These are phyloP conservation scores for Scheffersomyces lignosus DNA, from an alignment of 805 yeast genomes.

Conservation along the genomic window DNA sequence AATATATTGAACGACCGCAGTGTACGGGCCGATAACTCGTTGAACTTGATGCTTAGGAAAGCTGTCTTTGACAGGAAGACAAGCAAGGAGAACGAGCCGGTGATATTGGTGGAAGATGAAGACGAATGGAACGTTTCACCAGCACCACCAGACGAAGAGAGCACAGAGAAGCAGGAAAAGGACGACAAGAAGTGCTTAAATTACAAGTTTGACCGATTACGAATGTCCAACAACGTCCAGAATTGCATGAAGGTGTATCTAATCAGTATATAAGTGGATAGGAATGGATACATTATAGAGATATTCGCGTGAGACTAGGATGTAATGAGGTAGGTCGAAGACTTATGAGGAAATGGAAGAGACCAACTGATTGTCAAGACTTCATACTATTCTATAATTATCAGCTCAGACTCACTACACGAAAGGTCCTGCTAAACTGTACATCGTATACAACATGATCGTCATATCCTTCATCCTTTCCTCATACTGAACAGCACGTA, in stretches of 20 bases:
- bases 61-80: conserved; percentile 1
- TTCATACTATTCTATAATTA: too few relatives aligned
- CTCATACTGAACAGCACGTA: too few relatives aligned
- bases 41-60: background rate
- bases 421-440: too few relatives aligned
- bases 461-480: too few relatives aligned
- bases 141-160: conserved; percentile 3
- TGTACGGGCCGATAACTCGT: conserved; percentile 2
- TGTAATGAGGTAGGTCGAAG: too few relatives aligned
- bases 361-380: too few relatives aligned
- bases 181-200: conserved; percentile 9
- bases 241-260: conserved; percentile 8
- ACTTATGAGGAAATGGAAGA: too few relatives aligned
- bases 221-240: conserved; percentile 7
- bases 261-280: background rate
- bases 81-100: conserved; percentile 3
- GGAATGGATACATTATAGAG: too few relatives aligned
- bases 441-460: too few relatives aligned
- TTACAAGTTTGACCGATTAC: conserved; percentile 6
- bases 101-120: background rate
- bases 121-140: background rate
- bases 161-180: background rate
- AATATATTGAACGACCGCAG: background rate
- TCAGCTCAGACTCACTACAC: too few relatives aligned
- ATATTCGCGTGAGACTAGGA: too few relatives aligned